Percentiles rank a stretch among this genome's conserved stretches.
phyloP scores from a whole-genome alignment of 768 basidiomycete species.

The Podaxis sp. region DNA sequence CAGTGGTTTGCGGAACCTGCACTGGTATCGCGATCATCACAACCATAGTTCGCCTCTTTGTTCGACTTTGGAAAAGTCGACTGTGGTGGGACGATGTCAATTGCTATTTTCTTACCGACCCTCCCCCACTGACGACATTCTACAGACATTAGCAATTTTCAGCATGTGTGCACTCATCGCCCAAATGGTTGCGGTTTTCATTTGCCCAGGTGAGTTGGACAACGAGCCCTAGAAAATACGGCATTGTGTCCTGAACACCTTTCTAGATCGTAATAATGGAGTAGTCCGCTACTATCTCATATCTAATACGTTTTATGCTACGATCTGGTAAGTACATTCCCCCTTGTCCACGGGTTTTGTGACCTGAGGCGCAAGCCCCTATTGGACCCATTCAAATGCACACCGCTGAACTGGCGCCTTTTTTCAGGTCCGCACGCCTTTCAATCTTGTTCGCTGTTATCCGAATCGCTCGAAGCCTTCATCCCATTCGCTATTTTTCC shows the following conservation, averaged over 20 bases:
- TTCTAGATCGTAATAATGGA: not conserved
- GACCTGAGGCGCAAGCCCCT: conserved; percentile 37
- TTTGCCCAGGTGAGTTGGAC: conserved; percentile 12
- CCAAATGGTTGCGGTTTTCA: not conserved
- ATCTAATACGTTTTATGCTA: conserved; percentile 30
- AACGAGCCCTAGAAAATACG: not conserved
- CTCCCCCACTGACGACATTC: not conserved
- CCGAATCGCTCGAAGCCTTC: conserved; percentile 34
- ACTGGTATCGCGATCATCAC: conserved; percentile 25
- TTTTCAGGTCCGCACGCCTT: conserved; percentile 1
- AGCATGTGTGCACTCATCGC: not conserved
- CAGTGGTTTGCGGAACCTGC: conserved; percentile 18
- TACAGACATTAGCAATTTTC: not conserved
- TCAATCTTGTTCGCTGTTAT: conserved; percentile 39
- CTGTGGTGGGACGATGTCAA: conserved; percentile 34
- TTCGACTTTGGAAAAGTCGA: conserved; percentile 19
- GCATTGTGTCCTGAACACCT: not conserved
- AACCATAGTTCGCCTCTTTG: conserved; percentile 26
- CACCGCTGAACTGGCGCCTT: not conserved
- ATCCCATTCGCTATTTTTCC: not conserved
- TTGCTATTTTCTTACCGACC: not conserved
- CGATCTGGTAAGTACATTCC: conserved; percentile 28
- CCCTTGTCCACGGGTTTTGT: not conserved
- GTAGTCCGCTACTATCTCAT: conserved; percentile 31
- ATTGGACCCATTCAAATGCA: conserved; percentile 29